Base-by-base conservation (phyloP, 345 rosid species). In the Brassica cretica region DNA sequence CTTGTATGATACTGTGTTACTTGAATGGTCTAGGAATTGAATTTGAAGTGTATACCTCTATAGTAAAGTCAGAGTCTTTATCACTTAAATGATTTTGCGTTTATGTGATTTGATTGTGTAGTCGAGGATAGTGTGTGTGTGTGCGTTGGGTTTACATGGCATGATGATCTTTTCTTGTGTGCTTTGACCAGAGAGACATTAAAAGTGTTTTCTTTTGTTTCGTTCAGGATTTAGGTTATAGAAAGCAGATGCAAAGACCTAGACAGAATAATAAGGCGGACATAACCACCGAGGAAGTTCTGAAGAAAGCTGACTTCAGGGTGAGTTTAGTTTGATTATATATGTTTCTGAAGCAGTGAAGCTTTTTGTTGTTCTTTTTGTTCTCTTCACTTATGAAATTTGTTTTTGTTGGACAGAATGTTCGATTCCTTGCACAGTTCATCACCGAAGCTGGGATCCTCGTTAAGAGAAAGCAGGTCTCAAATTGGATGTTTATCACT, bases 391-490 rank as follows among this genome's bases (percentile, higher is more conserved):
- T 2, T 64, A 24, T 70, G 68, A 33, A 10, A 12, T 62, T 1
- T 74, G 69, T 74, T 35, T 25, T 72, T 62, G 71, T 32, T 68
- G 46, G 75, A 88, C 93, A 94, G 97, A 94, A 94, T 80, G 92
- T 94, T 67, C 83, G 82, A 76, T 94, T 94, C 65, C 92, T 94
- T 49, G 88, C 94, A n/a, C 86, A 92, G 64, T 94, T 94, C 76
- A 78, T 94, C 29, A 92, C 98, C 0, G 92, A 87, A 44, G 96
- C 92, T 72, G 97, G 98, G 74, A 92, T 92, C 77, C 84, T 94
- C 15, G 81, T 87, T 78, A 88, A 92, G 84, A 87, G 98, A 82
- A 88, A 85, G 83, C 66, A 86, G 97, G 97, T 94, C 71, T 94
- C 71, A 75, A 11, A 29, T 59, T 75, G 18, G 55, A 71, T 64